Evolutionary conservation across 2,329 filamentous ascomycete species (phyloP), one percentile per base, ranked within the genome.

Genomic region (Pezicula carpinea): DNA sequence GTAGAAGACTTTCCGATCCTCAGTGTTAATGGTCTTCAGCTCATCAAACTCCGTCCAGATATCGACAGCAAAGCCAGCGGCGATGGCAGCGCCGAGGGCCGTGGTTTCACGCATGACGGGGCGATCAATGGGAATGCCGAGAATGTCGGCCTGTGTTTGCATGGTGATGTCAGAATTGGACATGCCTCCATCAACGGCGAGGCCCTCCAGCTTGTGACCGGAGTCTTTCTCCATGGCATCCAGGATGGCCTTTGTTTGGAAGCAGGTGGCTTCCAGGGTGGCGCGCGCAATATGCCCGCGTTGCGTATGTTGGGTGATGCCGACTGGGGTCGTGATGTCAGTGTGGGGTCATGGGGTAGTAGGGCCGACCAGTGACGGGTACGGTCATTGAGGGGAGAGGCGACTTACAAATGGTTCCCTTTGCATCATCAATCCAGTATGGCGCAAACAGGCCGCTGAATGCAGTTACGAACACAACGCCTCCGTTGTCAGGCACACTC

Each of bases 91-190:
- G 26, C 87, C 88, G 3, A 92, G 75, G 1, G 87, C 85, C 3
- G 88, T 93, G 3, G 87, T 91, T 68, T 93, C 88, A 53, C 86
- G 81, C 88, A 93, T 92, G 45, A 79, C 76, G 4, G 88, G 87
- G 33, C 88, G 80, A 64, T 87, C 80, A 52, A 92, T 83, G 36
- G 86, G 84, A 55, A 92, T 90, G 44, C 83, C 82, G 57, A 89
- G 88, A 39, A 92, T 77, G 67, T 92, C 83, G 54, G 87, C 79
- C 75, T 93, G 88, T 5, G 85, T 87, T 77, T 80, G 84, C 84
- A 87, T 88, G 67, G 80, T 84, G 43, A 87, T 72, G 56, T 84
- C 77, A 6, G 81, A 85, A 59, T 85, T 86, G 54, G 77, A 81
- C 83, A 88, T 85, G 49, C 84, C 84, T 47, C 84, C 84, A 57